Evolutionary conservation across 2,329 filamentous ascomycete species (phyloP).

Genomic region (Aspergillus neotritici): DNA sequence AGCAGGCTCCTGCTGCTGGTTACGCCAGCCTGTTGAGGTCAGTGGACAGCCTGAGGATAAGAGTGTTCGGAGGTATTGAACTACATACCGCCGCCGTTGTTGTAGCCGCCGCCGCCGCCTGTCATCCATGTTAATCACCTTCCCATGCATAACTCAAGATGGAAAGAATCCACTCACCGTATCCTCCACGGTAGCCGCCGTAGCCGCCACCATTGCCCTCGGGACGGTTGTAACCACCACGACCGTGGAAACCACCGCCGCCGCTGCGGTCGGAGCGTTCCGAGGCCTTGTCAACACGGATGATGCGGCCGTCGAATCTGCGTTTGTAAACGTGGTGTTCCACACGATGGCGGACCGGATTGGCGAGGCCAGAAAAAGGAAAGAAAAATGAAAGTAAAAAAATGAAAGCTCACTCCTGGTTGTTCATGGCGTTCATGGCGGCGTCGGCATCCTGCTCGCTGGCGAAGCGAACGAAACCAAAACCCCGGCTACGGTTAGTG

Average conservation of each 20-base stretch:
- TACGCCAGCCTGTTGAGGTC: constrained; percentile 23
- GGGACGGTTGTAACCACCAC: constrained; percentile 43
- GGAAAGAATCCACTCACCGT: constrained; percentile 11
- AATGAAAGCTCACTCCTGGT: constrained; percentile 60
- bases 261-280: constrained; percentile 61
- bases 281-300: constrained; percentile 92
- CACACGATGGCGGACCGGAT: background rate
- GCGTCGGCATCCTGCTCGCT: constrained; percentile 38
- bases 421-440: constrained; percentile 42
- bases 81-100: constrained; percentile 32
- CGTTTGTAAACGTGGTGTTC: constrained; percentile 10
- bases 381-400: constrained; percentile 5
- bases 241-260: constrained; percentile 41
- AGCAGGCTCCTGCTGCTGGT: constrained; percentile 14
- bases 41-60: too few species aligned
- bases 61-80: too few species aligned
- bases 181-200: constrained; percentile 29
- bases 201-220: constrained; percentile 26
- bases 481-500: constrained; percentile 91
- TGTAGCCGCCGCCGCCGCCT: constrained; percentile 25
- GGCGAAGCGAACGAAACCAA: constrained; percentile 89
- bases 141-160: too few species aligned
- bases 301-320: constrained; percentile 88
- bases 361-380: constrained; percentile 10
- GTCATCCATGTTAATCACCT: background rate